Conservation (phyloP, 2,329 filamentous ascomycete genomes). For the Beauveria pseudobassiana region DNA sequence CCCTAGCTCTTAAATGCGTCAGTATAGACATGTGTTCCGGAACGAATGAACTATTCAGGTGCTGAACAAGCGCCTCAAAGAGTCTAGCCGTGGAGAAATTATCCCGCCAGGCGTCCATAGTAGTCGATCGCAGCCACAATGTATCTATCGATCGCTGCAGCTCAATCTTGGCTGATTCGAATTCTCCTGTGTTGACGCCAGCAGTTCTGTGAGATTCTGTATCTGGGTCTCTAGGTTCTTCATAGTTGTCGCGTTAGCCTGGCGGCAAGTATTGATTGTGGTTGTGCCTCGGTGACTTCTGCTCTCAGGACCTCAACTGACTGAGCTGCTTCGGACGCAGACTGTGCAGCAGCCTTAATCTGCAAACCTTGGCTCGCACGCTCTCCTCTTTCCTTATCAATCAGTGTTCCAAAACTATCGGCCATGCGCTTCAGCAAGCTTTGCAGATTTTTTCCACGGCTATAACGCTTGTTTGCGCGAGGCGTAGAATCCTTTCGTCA, state of each 20-base stretch:
- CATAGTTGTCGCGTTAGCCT: not conserved
- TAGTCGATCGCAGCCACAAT: constrained; percentile 22
- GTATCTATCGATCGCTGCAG: constrained; percentile 23
- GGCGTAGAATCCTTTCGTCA: not conserved
- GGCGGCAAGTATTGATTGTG: not conserved
- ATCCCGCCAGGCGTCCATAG: constrained; percentile 38
- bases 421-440: not conserved
- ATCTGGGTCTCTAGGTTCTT: not conserved
- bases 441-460: not conserved
- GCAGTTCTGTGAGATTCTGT: not conserved
- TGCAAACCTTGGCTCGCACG: constrained; percentile 12
- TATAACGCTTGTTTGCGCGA: not conserved
- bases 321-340: not conserved
- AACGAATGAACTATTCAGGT: constrained; percentile 21
- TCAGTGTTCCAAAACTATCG: constrained; percentile 6
- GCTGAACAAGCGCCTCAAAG: constrained; percentile 31
- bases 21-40: not conserved
- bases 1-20: not conserved
- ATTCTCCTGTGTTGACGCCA: not conserved
- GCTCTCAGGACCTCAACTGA: not conserved
- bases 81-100: constrained; percentile 39
- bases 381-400: constrained; percentile 17
- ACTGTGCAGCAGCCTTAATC: constrained; percentile 8
- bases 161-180: constrained; percentile 16
- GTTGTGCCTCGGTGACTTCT: not conserved